These are phyloP conservation scores for Mitragyna speciosa DNA, from an alignment of 257 asterid species.

Conservation along the genomic window DNA sequence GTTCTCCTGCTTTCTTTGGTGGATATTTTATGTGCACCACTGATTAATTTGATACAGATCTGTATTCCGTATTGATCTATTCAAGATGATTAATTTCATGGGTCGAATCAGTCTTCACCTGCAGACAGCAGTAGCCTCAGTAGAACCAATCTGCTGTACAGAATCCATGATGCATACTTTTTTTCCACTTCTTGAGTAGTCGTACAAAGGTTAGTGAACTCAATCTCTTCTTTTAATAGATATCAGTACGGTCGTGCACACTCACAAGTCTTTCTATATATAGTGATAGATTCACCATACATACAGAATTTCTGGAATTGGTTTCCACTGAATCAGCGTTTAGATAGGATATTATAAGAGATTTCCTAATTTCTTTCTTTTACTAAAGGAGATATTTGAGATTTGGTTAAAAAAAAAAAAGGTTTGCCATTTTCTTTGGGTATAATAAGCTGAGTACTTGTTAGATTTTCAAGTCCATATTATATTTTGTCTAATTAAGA, in stretches of 20 bases:
- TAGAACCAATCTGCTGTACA: not conserved
- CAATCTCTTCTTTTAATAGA: not conserved
- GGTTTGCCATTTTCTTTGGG: not conserved
- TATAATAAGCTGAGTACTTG: not conserved
- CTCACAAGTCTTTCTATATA: not conserved
- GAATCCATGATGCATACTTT: not conserved
- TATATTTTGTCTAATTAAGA: not conserved
- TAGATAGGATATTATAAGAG: not conserved
- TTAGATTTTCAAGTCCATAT: not conserved
- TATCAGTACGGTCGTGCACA: not conserved
- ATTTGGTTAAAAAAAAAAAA: not conserved
- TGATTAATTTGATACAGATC: not conserved
- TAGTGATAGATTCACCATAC: not conserved
- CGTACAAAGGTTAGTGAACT: constrained; percentile 2
- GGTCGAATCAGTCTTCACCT: not conserved
- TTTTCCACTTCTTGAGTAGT: not conserved
- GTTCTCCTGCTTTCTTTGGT: not conserved
- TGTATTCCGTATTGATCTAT: not conserved
- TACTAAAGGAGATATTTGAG: too few species aligned
- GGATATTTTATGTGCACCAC: constrained; percentile 13
- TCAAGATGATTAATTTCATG: not conserved
- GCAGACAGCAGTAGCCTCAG: not conserved
- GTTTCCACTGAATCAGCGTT: not conserved
- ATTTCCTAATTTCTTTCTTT: too few species aligned
- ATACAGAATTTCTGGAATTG: too few species aligned